phyloP scores from a whole-genome alignment of 352 stramenopile species.

The Phytophthora hybrid region DNA sequence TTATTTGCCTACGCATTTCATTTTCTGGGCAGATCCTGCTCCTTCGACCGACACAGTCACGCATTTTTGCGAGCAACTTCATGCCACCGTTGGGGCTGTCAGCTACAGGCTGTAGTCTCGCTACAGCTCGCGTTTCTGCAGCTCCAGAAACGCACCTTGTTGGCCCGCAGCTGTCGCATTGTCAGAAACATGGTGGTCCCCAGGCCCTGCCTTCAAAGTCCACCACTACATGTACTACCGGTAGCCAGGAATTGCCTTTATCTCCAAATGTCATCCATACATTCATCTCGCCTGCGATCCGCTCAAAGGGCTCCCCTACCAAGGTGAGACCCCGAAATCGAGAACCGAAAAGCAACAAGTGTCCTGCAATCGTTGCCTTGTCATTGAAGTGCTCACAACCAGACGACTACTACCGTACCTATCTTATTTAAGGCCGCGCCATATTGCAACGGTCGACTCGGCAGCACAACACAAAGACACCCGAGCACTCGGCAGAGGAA shows the following conservation, averaged over 20 bases:
- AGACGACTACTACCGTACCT: not conserved
- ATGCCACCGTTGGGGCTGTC: too few species aligned
- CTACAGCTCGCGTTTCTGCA: not conserved
- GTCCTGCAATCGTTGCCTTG: not conserved
- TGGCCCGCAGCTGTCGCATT: too few species aligned
- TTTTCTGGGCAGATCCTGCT: too few species aligned
- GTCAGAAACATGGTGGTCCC: too few species aligned
- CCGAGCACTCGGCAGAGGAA: not conserved
- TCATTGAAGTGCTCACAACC: conserved; percentile 8
- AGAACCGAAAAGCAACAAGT: not conserved
- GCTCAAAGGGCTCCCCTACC: not conserved
- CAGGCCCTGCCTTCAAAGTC: too few species aligned
- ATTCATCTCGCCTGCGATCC: not conserved
- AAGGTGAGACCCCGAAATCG: not conserved
- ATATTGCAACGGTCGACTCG: not conserved
- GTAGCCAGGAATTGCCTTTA: too few species aligned
- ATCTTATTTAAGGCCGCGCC: not conserved
- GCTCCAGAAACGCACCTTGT: not conserved
- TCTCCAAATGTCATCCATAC: not conserved
- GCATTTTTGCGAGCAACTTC: too few species aligned
- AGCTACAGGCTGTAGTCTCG: too few species aligned
- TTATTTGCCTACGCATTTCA: too few species aligned
- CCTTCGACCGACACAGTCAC: too few species aligned
- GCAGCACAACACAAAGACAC: not conserved
- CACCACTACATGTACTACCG: too few species aligned